Evolutionary conservation across 2,329 filamentous ascomycete genomes (phyloP), one percentile per base, ranked within the genome.

Genomic region (Paecilomyces dactylethromorphus): DNA sequence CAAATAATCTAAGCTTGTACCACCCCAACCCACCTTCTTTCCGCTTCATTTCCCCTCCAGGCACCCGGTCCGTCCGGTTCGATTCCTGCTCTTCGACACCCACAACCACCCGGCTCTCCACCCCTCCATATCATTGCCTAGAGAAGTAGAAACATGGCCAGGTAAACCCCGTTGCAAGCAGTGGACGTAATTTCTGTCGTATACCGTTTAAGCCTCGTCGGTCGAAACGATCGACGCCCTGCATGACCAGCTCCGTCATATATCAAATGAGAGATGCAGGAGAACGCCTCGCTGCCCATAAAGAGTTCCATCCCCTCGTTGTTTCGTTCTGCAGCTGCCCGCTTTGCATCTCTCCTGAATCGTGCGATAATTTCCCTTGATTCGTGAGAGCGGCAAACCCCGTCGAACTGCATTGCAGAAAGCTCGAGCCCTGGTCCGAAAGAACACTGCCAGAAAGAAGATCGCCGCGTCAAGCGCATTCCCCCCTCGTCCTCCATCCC

Each of bases 211-310:
- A 74, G 68, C 70, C 72, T 71, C 65, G 66, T 71, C 64, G 68
- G 70, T 70, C 70, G 67, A 45, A 45, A 69, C 68, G 74, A 76
- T 76, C 73, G 72, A 74, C 73, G 67, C 65, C 70, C 71, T 77
- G 75, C 75, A 77, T 77, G 75, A 77, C 75, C 71, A 69, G 66
- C 69, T 67, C 67, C 69, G 68, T 69, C 69, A 69, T 69, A 73
- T 74, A 74, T 76, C 74, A 76, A 77, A 76, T 77, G 72, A 74
- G 73, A 76, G 68, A 62, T 70, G 67, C 69, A 71, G 70, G 62
- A 73, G 64, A 65, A 64, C 65, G 68, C 67, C 68, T 67, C 64
- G 62, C 63, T 62, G 65, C 68, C 68, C 69, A 71, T 74, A 74
- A 73, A 74, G 68, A 62, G 64, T 67, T 60, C 62, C 59, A 65